These are phyloP conservation scores for Dictyophora rubrovolvata DNA, from an alignment of 768 basidiomycete species.

Conservation along the genomic window DNA sequence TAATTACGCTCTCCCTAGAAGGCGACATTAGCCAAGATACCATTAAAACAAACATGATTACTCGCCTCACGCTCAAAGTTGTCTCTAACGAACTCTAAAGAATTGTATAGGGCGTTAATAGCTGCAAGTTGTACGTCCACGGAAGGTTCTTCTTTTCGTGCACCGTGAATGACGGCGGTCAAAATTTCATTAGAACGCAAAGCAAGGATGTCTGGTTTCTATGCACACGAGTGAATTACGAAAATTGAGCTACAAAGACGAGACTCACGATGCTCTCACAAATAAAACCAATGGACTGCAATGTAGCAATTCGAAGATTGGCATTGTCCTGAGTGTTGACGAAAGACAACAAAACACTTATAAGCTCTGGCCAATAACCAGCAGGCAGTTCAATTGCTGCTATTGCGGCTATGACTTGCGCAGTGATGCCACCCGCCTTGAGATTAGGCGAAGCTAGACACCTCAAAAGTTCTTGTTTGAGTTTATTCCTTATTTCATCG, in stretches of 20 bases:
- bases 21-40: neutral
- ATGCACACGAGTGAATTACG: neutral
- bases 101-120: slow-evolving; percentile 87
- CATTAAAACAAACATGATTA: slow-evolving; percentile 9
- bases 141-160: slow-evolving; percentile 89
- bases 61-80: slow-evolving; percentile 95
- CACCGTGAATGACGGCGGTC: slow-evolving; percentile 97
- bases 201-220: slow-evolving; percentile 91
- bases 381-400: slow-evolving; percentile 87
- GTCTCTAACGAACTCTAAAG: slow-evolving; percentile 92
- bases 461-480: slow-evolving; percentile 80
- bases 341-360: slow-evolving; percentile 79
- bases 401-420: slow-evolving; percentile 90
- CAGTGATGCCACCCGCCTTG: slow-evolving; percentile 78
- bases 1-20: slow-evolving; percentile 94
- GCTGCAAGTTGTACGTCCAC: slow-evolving; percentile 88
- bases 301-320: slow-evolving; percentile 73
- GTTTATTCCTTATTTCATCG: slow-evolving; percentile 55
- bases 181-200: slow-evolving; percentile 92
- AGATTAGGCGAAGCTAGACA: slow-evolving; percentile 64
- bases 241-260: slow-evolving; percentile 3
- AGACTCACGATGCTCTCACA: slow-evolving; percentile 88
- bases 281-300: slow-evolving; percentile 94
- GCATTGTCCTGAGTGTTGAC: slow-evolving; percentile 66
- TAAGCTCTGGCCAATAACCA: slow-evolving; percentile 82